Evolutionary conservation across 2,329 filamentous ascomycete genomes (phyloP).

Genomic region (Pezicula neosporulosa): DNA sequence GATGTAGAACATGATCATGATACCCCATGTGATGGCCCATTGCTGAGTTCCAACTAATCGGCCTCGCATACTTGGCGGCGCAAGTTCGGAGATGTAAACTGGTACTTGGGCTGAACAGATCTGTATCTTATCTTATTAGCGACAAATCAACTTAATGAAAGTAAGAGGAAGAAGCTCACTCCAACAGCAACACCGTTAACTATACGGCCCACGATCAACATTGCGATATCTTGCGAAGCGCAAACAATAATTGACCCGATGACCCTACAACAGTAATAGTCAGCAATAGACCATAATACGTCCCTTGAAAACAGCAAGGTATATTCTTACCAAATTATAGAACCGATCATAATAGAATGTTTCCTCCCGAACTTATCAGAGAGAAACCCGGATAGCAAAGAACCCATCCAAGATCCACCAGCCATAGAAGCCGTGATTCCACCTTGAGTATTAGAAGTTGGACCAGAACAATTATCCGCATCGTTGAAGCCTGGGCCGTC

Average conservation of each 20-base stretch:
- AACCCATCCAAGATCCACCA: slow-evolving; percentile 65
- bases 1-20: slow-evolving; percentile 69
- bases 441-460: slow-evolving; percentile 47
- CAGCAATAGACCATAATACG: too few relatives aligned
- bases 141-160: too few relatives aligned
- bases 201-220: slow-evolving; percentile 51
- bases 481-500: slow-evolving; percentile 12
- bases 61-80: slow-evolving; percentile 55
- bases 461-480: slow-evolving; percentile 48
- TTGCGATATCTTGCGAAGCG: slow-evolving; percentile 50
- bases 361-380: slow-evolving; percentile 53
- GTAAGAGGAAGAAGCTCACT: background rate
- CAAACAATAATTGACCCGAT: slow-evolving; percentile 56
- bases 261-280: slow-evolving; percentile 31
- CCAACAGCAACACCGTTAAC: slow-evolving; percentile 65
- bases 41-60: slow-evolving; percentile 70
- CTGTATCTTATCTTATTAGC: too few relatives aligned
- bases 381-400: slow-evolving; percentile 54
- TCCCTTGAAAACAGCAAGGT: too few relatives aligned
- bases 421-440: slow-evolving; percentile 70
- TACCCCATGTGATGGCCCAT: slow-evolving; percentile 69
- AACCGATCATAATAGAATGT: slow-evolving; percentile 43
- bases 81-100: slow-evolving; percentile 66
- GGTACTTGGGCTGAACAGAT: slow-evolving; percentile 65
- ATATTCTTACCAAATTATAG: slow-evolving; percentile 37